A percentile compares a stretch with the other conserved stretches of the same genome.
These are phyloP conservation scores for Cryptosporidium sp. DNA, from an alignment of 169 alveolate species.

Conservation along the genomic window DNA sequence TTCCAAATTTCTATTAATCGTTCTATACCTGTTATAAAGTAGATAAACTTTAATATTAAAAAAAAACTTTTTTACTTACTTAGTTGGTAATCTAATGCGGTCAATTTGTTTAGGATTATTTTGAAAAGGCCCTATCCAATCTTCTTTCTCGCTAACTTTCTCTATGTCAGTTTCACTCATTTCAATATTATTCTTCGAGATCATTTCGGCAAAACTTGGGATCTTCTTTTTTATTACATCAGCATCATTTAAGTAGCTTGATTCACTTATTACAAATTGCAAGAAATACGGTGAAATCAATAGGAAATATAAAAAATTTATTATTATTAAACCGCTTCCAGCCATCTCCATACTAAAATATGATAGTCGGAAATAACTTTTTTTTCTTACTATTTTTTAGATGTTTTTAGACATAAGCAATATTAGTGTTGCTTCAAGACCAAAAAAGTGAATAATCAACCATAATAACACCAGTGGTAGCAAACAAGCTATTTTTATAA, in stretches of 20 bases:
- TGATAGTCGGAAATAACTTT: not conserved
- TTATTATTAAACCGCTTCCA: not conserved
- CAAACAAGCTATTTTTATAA: not conserved
- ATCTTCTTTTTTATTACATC: not conserved
- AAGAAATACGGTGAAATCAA: not conserved
- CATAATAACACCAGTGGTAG: not conserved
- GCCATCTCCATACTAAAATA: not conserved
- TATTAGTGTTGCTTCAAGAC: no score
- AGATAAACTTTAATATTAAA: not conserved
- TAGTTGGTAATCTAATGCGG: not conserved
- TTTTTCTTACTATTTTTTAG: not conserved
- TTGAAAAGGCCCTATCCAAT: not conserved
- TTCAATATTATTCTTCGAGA: not conserved
- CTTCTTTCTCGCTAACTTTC: not conserved
- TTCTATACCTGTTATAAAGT: not conserved
- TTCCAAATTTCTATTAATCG: not conserved
- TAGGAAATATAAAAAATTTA: not conserved
- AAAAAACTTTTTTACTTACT: not conserved
- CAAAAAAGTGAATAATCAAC: no score
- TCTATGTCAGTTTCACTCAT: not conserved
- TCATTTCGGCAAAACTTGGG: not conserved
- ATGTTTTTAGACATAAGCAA: no score
- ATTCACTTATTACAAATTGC: conserved; percentile 6
- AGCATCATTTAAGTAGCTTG: conserved; percentile 3
- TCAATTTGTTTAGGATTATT: not conserved